Conservation (phyloP, 1,284 basidiomycete species). For the Pholiota adiposa region DNA sequence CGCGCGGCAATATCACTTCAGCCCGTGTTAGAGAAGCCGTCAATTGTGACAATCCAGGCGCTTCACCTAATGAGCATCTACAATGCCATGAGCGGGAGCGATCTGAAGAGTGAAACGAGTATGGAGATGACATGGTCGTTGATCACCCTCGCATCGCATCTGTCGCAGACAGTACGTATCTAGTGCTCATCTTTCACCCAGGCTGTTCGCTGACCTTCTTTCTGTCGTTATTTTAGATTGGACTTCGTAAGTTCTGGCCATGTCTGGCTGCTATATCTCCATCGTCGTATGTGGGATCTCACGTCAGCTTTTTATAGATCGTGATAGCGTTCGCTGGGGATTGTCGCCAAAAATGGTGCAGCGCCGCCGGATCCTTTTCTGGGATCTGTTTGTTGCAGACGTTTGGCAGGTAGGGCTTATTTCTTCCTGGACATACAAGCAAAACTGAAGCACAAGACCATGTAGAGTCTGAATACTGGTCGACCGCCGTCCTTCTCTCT, state of each 20-base stretch:
- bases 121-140: slow-evolving; percentile 70
- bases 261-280: slow-evolving; percentile 5
- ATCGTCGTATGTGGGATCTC: slow-evolving; percentile 2
- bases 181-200: slow-evolving; percentile 30
- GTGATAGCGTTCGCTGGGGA: slow-evolving; percentile 62
- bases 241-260: slow-evolving; percentile 51
- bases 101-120: slow-evolving; percentile 46
- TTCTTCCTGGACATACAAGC: slow-evolving; percentile 34
- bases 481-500: slow-evolving; percentile 64
- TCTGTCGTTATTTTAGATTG: slow-evolving; percentile 46
- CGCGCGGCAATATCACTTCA: slow-evolving; percentile 63
- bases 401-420: slow-evolving; percentile 28
- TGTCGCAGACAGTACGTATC: slow-evolving; percentile 55
- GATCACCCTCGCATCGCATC: slow-evolving; percentile 55
- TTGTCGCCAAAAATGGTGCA: slow-evolving; percentile 56
- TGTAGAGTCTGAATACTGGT: slow-evolving; percentile 61
- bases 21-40: slow-evolving; percentile 67
- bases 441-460: background rate
- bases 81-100: slow-evolving; percentile 51
- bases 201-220: slow-evolving; percentile 10
- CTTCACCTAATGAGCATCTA: slow-evolving; percentile 62
- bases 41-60: slow-evolving; percentile 65
- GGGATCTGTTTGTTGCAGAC: slow-evolving; percentile 60
- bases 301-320: slow-evolving; percentile 42
- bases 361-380: slow-evolving; percentile 58